Evolutionary conservation across 768 basidiomycete genomes (phyloP).

Genomic region (Chalciporus sphaerocephalus): DNA sequence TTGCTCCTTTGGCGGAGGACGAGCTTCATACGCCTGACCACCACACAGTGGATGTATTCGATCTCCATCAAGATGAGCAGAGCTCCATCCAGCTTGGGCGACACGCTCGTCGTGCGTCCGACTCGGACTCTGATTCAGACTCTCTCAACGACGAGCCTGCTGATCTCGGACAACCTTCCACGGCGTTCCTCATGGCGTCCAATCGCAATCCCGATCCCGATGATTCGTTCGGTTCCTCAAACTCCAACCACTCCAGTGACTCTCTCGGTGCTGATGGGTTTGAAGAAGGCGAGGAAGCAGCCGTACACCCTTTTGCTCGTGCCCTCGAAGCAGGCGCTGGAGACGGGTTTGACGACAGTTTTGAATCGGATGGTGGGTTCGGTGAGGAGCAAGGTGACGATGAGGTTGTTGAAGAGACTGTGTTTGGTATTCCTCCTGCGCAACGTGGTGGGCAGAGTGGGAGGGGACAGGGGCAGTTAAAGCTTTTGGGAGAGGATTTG

Average conservation of each 20-base stretch:
- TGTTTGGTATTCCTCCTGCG: constrained; percentile 65
- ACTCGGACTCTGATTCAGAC: constrained; percentile 56
- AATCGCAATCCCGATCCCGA: constrained; percentile 30
- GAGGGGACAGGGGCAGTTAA: constrained; percentile 34
- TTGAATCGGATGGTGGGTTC: constrained; percentile 43
- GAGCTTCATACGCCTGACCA: constrained; percentile 23
- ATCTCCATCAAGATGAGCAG: constrained; percentile 25
- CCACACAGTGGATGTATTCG: constrained; percentile 22
- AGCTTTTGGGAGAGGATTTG: constrained; percentile 60
- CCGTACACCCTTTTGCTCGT: constrained; percentile 60
- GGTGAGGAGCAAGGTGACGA: constrained; percentile 16
- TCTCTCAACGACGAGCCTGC: constrained; percentile 52
- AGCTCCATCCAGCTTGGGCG: constrained; percentile 11
- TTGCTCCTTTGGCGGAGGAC: constrained; percentile 2
- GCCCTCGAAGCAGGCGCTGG: constrained; percentile 27
- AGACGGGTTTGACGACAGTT: constrained; percentile 49
- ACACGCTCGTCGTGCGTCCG: constrained; percentile 17
- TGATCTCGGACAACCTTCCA: constrained; percentile 60
- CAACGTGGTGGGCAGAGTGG: constrained; percentile 34
- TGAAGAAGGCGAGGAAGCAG: constrained; percentile 34
- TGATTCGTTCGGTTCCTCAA: constrained; percentile 41
- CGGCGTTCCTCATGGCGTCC: constrained; percentile 64
- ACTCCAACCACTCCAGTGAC: constrained; percentile 57
- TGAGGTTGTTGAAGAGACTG: constrained; percentile 54
- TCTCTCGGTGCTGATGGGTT: constrained; percentile 45